Conservation (phyloP, 352 stramenopile genomes). For the Pythium rhizo-oryzae region DNA sequence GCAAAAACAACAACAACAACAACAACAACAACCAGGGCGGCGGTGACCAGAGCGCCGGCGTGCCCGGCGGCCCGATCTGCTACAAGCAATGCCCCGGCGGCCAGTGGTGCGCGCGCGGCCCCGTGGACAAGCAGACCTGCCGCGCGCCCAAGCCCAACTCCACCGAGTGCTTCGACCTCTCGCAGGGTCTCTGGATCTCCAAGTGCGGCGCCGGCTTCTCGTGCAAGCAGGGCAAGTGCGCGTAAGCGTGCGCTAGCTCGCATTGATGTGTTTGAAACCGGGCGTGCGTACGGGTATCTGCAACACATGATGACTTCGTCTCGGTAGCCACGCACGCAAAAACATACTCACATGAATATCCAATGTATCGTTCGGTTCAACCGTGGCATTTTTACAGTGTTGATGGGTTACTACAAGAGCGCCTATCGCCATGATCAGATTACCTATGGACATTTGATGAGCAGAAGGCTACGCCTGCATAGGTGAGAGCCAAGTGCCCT, state of each 20-base stretch:
- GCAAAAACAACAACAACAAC: neutral
- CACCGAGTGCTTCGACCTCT: constrained; percentile 26
- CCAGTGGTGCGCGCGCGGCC: constrained; percentile 41
- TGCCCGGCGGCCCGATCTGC: constrained; percentile 17
- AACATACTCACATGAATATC: neutral
- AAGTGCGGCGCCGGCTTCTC: constrained; percentile 24
- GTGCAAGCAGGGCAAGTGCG: constrained; percentile 18
- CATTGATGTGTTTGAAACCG: too few species aligned
- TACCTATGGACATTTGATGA: too few species aligned
- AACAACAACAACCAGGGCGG: constrained; percentile 15
- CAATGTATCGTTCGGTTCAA: too few species aligned
- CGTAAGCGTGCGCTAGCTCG: neutral
- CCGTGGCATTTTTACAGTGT: too few species aligned
- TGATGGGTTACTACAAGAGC: too few species aligned
- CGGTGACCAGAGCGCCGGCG: neutral
- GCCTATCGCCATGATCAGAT: too few species aligned
- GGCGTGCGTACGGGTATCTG: too few species aligned
- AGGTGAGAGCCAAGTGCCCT: too few species aligned
- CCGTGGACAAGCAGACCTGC: constrained; percentile 22
- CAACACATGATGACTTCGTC: too few species aligned
- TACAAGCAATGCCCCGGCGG: constrained; percentile 30
- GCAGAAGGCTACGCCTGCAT: too few species aligned
- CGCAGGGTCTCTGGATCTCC: constrained; percentile 20
- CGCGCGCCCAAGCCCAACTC: constrained; percentile 23
- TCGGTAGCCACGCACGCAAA: too few species aligned